Evolutionary conservation across 106 monocot species (phyloP).

Genomic region (Phalaenopsis equestris): DNA sequence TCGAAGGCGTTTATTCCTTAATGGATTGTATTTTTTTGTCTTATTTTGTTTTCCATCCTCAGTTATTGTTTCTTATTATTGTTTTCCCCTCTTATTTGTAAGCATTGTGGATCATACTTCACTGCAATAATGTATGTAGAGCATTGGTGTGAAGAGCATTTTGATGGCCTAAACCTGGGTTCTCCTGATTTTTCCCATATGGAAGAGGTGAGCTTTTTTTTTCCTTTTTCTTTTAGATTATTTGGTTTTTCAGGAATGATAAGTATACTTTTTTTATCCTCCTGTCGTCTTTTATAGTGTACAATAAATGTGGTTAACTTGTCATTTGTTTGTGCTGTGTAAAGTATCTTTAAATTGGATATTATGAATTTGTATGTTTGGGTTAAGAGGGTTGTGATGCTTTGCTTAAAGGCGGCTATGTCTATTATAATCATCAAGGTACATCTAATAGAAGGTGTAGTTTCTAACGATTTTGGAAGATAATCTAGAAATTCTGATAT

Average conservation of each 20-base stretch:
- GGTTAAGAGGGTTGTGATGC: not conserved
- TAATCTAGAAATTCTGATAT: not conserved
- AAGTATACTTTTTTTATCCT: not conserved
- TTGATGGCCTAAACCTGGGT: constrained; percentile 57
- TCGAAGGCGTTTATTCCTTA: not conserved
- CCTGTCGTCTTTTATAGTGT: not conserved
- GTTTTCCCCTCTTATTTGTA: constrained; percentile 8
- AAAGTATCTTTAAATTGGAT: not conserved
- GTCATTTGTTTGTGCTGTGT: not conserved
- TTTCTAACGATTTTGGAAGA: not conserved
- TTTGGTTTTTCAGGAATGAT: not conserved
- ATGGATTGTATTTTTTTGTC: not conserved
- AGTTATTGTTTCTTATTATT: not conserved
- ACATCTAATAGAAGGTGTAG: not conserved
- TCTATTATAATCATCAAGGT: not conserved
- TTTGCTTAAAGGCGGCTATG: not conserved
- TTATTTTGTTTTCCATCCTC: not conserved
- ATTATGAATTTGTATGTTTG: not conserved
- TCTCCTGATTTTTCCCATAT: constrained; percentile 65
- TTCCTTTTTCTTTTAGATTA: not conserved
- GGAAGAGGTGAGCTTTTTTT: constrained; percentile 42
- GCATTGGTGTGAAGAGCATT: constrained; percentile 94
- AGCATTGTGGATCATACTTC: constrained; percentile 82
- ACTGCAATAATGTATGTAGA: constrained; percentile 85
- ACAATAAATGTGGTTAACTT: not conserved